A percentile compares a stretch with the other conserved stretches of the same genome.
phyloP scores from a whole-genome alignment of 1,284 basidiomycete genomes.

The Papiliotrema laurentii region DNA sequence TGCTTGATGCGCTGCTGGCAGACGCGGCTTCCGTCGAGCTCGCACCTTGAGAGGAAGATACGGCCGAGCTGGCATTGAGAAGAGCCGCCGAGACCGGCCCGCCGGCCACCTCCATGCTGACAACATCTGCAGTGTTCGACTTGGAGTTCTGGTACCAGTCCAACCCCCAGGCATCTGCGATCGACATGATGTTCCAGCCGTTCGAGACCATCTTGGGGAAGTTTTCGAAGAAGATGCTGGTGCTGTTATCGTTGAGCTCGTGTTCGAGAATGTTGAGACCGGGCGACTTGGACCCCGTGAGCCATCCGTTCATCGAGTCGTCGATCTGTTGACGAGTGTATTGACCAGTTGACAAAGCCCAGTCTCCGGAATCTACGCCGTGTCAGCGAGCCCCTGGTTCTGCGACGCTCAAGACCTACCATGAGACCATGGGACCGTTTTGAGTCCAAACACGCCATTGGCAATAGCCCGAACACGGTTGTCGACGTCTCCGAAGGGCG shows the following conservation, averaged over 20 bases:
- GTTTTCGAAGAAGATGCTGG: conserved; percentile 33
- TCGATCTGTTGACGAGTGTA: conserved; percentile 28
- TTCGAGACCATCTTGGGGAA: conserved; percentile 29
- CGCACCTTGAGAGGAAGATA: conserved; percentile 1
- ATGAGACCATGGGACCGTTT: conserved; percentile 47
- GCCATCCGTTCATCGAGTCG: conserved; percentile 21
- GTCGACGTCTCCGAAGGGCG: conserved; percentile 51
- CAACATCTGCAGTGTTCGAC: conserved; percentile 24
- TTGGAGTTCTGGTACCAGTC: conserved; percentile 42
- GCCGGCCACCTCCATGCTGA: conserved; percentile 22
- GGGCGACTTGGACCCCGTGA: conserved; percentile 27
- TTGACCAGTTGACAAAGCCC: conserved; percentile 35
- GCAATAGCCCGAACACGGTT: conserved; percentile 55
- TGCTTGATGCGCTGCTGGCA: neutral
- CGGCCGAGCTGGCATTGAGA: conserved; percentile 4
- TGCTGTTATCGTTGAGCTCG: conserved; percentile 32
- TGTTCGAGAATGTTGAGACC: conserved; percentile 40
- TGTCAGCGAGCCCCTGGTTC: too few species aligned
- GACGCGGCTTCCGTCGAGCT: neutral
- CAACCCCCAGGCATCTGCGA: conserved; percentile 37
- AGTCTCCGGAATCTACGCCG: conserved; percentile 46
- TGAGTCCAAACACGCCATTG: conserved; percentile 46
- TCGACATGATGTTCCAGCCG: conserved; percentile 38
- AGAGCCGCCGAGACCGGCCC: conserved; percentile 2
- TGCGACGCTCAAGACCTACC: too few species aligned